Conservation (phyloP, 495 filamentous ascomycete genomes). For the Daldinia bambusicola region DNA sequence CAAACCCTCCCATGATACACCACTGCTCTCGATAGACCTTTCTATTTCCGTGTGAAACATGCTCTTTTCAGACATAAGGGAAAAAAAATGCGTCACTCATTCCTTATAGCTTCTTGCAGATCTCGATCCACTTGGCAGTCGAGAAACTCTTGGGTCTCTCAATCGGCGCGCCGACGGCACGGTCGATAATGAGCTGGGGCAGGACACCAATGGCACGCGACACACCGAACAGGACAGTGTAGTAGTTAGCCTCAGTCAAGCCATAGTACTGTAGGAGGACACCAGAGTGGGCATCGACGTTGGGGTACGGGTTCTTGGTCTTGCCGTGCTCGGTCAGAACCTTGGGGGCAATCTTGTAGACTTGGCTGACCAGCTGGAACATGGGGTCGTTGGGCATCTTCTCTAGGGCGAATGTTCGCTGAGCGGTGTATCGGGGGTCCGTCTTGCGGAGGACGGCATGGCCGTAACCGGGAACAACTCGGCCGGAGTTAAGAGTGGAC, state of each 20-base stretch:
- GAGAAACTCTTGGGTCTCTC: conserved; percentile 96
- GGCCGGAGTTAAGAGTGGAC: conserved; percentile 93
- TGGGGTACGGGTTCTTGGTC: conserved; percentile 81
- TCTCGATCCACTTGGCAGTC: conserved; percentile 94
- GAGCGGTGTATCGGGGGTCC: conserved; percentile 96
- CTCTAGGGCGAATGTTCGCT: conserved; percentile 92
- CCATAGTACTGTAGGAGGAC: conserved; percentile 99
- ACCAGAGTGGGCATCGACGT: conserved; percentile 80
- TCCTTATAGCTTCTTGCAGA: conserved; percentile 84
- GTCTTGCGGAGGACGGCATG: conserved; percentile 99
- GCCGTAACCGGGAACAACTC: conserved; percentile 97
- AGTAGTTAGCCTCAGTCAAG: conserved; percentile 98
- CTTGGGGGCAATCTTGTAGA: conserved; percentile 98
- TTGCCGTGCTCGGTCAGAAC: conserved; percentile 99
- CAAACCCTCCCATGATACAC: conserved; percentile 47
- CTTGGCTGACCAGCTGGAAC: conserved; percentile 99
- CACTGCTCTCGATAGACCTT: conserved; percentile 40
- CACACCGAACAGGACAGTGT: conserved; percentile 99
- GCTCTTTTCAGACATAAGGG: conserved; percentile 42
- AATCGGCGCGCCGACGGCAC: conserved; percentile 88
- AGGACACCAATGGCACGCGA: conserved; percentile 97
- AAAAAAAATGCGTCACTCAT: conserved; percentile 48
- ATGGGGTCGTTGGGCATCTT: conserved; percentile 94
- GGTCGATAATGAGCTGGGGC: conserved; percentile 99
- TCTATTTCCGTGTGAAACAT: conserved; percentile 54